Percentiles rank a stretch among this genome's conserved stretches.
Conservation (phyloP, 768 basidiomycete genomes). For the Rhizopogon roseolus region DNA sequence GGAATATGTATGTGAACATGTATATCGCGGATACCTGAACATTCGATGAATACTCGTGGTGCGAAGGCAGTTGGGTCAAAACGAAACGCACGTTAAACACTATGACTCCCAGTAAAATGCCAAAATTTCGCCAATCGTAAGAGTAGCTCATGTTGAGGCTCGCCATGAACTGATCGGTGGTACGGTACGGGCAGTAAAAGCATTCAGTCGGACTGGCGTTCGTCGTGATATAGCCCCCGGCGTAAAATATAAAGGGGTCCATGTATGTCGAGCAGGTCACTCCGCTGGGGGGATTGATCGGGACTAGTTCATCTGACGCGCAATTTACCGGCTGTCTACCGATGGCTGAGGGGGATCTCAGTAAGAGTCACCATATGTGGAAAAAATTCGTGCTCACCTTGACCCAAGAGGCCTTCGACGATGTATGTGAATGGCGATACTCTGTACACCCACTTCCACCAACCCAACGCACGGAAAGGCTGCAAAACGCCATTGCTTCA, state of each 20-base stretch:
- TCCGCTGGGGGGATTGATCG: conserved; percentile 48
- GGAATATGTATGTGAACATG: neutral
- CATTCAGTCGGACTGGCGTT: conserved; percentile 52
- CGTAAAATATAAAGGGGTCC: conserved; percentile 38
- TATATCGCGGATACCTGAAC: neutral
- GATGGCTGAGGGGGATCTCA: conserved; percentile 24
- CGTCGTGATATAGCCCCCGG: conserved; percentile 53
- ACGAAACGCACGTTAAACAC: conserved; percentile 41
- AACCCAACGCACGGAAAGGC: conserved; percentile 31
- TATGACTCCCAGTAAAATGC: conserved; percentile 44
- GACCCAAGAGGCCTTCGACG: conserved; percentile 36
- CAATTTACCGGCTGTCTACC: conserved; percentile 43
- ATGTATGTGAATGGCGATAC: conserved; percentile 50
- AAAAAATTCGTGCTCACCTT: conserved; percentile 11
- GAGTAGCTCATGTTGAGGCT: conserved; percentile 55
- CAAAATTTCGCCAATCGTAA: conserved; percentile 51
- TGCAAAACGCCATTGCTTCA: conserved; percentile 45
- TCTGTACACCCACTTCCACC: conserved; percentile 33
- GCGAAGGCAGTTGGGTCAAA: neutral
- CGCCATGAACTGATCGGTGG: conserved; percentile 41
- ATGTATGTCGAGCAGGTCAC: conserved; percentile 51
- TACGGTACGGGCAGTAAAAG: conserved; percentile 47
- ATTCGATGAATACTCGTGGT: neutral
- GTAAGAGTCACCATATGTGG: neutral
- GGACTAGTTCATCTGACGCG: conserved; percentile 45